Percentiles rank a stretch among this genome's conserved stretches.
Conservation (phyloP, 2,329 filamentous ascomycete genomes). For the Whalleya microplaca region DNA sequence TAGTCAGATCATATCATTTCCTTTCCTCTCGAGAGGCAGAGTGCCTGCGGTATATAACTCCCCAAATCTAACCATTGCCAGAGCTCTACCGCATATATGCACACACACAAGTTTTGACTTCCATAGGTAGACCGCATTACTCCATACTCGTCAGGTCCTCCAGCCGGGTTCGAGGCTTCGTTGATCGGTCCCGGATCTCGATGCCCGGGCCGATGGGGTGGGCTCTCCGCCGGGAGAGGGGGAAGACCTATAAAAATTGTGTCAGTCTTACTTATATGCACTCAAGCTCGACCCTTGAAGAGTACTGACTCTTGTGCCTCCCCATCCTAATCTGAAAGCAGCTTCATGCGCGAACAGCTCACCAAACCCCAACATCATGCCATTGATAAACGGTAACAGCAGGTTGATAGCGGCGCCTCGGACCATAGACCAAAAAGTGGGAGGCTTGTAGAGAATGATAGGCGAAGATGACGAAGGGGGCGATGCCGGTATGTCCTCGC, state of each 20-base stretch:
- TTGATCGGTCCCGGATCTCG: conserved; percentile 71
- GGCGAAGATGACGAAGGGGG: conserved; percentile 66
- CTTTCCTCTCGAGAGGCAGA: background rate
- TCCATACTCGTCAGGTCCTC: conserved; percentile 60
- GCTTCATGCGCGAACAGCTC: conserved; percentile 96
- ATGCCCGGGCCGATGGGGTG: conserved; percentile 80
- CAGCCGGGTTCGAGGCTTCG: conserved; percentile 59
- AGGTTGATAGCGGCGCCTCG: conserved; percentile 94
- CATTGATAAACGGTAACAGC: conserved; percentile 94
- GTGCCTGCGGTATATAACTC: background rate
- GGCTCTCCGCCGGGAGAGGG: conserved; percentile 60
- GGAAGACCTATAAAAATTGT: conserved; percentile 54
- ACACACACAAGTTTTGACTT: conserved; percentile 9
- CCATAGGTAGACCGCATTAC: conserved; percentile 7
- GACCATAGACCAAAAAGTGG: conserved; percentile 82
- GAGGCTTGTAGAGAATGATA: conserved; percentile 85
- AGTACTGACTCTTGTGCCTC: conserved; percentile 79
- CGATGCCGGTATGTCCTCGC: conserved; percentile 64
- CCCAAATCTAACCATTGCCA: background rate
- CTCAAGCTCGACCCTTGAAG: background rate
- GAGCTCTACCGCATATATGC: conserved; percentile 6
- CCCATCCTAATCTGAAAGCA: conserved; percentile 91
- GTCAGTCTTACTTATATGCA: background rate
- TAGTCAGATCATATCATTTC: background rate
- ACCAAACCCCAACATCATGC: conserved; percentile 96